Percentiles rank a stretch among this genome's conserved stretches.
phyloP scores from a whole-genome alignment of 2,329 filamentous ascomycete genomes.

The Elsinoe fawcettii region DNA sequence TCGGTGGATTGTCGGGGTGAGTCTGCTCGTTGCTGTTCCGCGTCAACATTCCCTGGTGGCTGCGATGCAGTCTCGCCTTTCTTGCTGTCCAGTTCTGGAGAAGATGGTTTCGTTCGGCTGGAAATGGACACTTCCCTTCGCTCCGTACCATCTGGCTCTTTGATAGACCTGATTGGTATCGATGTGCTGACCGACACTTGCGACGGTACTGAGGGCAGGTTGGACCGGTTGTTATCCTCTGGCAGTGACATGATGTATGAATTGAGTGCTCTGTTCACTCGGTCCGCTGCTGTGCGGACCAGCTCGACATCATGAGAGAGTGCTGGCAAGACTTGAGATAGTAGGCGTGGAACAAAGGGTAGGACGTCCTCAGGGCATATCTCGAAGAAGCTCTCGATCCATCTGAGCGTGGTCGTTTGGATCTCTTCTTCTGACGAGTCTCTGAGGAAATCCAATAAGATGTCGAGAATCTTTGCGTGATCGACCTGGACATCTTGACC shows the following conservation, averaged over 20 bases:
- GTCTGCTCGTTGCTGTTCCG: constrained; percentile 37
- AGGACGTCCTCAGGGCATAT: constrained; percentile 96
- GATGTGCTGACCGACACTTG: constrained; percentile 9
- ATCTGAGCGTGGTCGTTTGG: constrained; percentile 79
- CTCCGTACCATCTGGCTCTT: constrained; percentile 30
- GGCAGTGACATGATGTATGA: constrained; percentile 89
- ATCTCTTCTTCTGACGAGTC: constrained; percentile 86
- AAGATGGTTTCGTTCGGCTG: constrained; percentile 14
- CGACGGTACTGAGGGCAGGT: constrained; percentile 24
- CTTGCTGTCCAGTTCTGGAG: constrained; percentile 11
- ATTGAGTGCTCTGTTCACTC: constrained; percentile 86
- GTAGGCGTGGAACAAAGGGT: constrained; percentile 83
- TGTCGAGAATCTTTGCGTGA: constrained; percentile 83
- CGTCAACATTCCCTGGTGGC: constrained; percentile 5
- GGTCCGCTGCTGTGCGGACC: constrained; percentile 77
- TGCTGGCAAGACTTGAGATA: constrained; percentile 85
- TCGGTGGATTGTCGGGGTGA: constrained; percentile 51
- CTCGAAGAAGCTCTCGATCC: constrained; percentile 94
- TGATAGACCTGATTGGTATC: constrained; percentile 18
- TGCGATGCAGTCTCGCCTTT: constrained; percentile 8
- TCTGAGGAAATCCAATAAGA: constrained; percentile 80
- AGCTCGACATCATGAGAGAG: constrained; percentile 87
- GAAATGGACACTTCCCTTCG: constrained; percentile 37
- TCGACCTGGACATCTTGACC: constrained; percentile 96
- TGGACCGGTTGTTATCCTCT: constrained; percentile 45